Conservation (phyloP, 345 rosid genomes). For the Gossypium mustelinum region DNA sequence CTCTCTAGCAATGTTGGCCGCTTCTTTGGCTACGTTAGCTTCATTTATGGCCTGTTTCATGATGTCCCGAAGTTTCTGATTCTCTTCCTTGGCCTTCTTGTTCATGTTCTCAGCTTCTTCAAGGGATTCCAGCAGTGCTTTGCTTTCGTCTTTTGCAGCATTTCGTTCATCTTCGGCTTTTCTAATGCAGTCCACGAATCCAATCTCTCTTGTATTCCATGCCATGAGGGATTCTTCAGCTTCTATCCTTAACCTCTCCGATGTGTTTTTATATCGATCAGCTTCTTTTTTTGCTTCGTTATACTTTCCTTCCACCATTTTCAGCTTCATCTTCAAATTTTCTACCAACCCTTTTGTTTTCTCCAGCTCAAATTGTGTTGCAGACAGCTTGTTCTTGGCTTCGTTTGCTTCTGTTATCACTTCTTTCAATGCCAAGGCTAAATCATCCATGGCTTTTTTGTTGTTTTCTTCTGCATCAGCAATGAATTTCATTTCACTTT, state of each 20-base stretch:
- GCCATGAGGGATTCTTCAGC: constrained; percentile 75
- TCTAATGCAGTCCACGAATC: constrained; percentile 59
- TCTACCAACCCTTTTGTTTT: constrained; percentile 28
- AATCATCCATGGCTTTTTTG: constrained; percentile 84
- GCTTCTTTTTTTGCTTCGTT: constrained; percentile 49
- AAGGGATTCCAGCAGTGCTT: constrained; percentile 42
- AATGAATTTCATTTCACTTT: constrained; percentile 44
- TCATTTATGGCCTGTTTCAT: constrained; percentile 90
- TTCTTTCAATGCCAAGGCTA: constrained; percentile 74
- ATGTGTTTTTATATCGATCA: constrained; percentile 48
- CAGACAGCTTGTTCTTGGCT: constrained; percentile 50
- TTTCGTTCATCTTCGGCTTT: constrained; percentile 71
- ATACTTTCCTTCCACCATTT: constrained; percentile 30
- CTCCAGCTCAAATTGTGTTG: constrained; percentile 42
- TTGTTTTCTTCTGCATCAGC: constrained; percentile 63
- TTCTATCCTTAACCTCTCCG: constrained; percentile 61
- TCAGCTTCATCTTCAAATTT: constrained; percentile 33
- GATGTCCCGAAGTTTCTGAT: constrained; percentile 59
- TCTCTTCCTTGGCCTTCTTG: constrained; percentile 57
- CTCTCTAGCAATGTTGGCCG: constrained; percentile 59
- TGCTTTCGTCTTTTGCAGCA: constrained; percentile 44
- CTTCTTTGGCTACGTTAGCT: constrained; percentile 85
- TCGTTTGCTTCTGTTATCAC: constrained; percentile 59
- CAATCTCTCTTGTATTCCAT: constrained; percentile 76
- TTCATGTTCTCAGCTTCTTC: constrained; percentile 37